Percentiles rank a stretch among this genome's conserved stretches.
Conservation (phyloP, 2,329 filamentous ascomycete species). For the Fusarium sulawesiense region DNA sequence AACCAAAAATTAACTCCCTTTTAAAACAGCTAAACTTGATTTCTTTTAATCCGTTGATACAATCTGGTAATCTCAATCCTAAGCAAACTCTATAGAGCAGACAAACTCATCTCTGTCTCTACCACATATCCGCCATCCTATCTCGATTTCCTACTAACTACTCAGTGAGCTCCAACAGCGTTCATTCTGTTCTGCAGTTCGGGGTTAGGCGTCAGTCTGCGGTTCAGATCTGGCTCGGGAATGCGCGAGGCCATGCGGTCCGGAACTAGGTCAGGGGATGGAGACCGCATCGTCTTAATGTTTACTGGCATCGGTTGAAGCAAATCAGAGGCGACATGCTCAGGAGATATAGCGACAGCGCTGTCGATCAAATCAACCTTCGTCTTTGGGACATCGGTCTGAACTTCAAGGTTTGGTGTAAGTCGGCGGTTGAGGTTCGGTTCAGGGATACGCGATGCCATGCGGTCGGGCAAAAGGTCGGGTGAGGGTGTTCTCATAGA, state of each 20-base stretch:
- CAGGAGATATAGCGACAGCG: constrained; percentile 63
- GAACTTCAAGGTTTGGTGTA: constrained; percentile 63
- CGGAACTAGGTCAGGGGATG: constrained; percentile 70
- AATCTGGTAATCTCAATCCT: constrained; percentile 26
- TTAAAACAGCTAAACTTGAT: neutral
- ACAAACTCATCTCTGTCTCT: constrained; percentile 28
- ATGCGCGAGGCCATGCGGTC: constrained; percentile 71
- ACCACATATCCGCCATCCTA: neutral
- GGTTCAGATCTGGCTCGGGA: constrained; percentile 59
- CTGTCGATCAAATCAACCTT: constrained; percentile 59
- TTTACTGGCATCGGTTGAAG: constrained; percentile 64
- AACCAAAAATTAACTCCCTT: neutral
- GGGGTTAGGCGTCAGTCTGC: constrained; percentile 61
- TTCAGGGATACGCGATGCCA: constrained; percentile 68
- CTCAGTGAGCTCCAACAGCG: constrained; percentile 36
- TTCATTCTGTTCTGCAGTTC: constrained; percentile 55
- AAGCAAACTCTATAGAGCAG: constrained; percentile 26
- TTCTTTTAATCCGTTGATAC: constrained; percentile 27
- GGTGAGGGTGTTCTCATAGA: constrained; percentile 67
- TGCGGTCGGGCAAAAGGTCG: constrained; percentile 71
- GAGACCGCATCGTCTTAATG: constrained; percentile 65
- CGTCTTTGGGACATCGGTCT: constrained; percentile 59
- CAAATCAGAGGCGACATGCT: constrained; percentile 65
- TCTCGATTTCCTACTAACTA: neutral
- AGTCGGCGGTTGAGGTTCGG: constrained; percentile 58